A percentile compares a stretch with the other conserved stretches of the same genome.
These are phyloP conservation scores for Eragrostis nindensis DNA, from an alignment of 176 grass and related monocot species.

Conservation along the genomic window DNA sequence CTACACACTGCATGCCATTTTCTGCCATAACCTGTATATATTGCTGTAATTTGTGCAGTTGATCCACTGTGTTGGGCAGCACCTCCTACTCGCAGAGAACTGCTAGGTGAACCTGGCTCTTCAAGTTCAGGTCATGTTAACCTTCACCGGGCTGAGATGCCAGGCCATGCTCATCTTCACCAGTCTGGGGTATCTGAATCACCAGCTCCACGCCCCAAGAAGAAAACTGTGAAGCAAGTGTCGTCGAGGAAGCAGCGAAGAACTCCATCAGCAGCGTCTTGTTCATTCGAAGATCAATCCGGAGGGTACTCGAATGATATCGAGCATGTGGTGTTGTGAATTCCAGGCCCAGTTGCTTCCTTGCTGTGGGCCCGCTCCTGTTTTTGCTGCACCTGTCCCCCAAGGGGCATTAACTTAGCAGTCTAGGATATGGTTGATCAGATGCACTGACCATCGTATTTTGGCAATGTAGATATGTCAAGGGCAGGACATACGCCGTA, in stretches of 20 bases:
- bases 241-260: neutral
- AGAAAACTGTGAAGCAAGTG: neutral
- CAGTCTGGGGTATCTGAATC: neutral
- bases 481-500: neutral
- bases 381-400: neutral
- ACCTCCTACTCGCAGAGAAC: slow-evolving; percentile 28
- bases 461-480: slow-evolving; percentile 32
- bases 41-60: slow-evolving; percentile 23
- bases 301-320: neutral
- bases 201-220: neutral
- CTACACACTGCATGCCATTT: neutral
- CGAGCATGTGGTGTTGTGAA: slow-evolving; percentile 24
- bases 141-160: neutral
- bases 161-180: neutral
- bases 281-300: slow-evolving; percentile 1
- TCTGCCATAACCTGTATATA: slow-evolving; percentile 15
- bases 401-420: neutral
- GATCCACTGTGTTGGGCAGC: slow-evolving; percentile 36
- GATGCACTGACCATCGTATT: slow-evolving; percentile 27
- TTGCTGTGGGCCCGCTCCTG: neutral
- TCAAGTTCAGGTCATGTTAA: slow-evolving; percentile 2
- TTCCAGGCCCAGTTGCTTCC: neutral
- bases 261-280: neutral
- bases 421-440: neutral
- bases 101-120: neutral